Evolutionary conservation across 2,329 filamentous ascomycete species (phyloP).

Genomic region (Ascochyta fabae): DNA sequence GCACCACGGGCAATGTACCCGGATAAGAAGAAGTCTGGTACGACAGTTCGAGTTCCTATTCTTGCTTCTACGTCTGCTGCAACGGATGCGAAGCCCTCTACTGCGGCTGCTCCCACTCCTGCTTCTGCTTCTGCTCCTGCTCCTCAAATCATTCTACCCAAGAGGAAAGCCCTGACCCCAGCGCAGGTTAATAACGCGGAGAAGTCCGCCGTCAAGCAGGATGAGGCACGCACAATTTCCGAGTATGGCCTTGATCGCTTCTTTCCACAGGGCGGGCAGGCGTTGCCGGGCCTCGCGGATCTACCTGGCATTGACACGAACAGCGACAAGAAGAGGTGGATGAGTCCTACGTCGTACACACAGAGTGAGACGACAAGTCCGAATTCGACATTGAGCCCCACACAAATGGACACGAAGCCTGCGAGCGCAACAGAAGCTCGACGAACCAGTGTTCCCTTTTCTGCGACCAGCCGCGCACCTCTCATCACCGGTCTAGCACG

Average conservation of each 20-base stretch:
- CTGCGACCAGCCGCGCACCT: slow-evolving; percentile 32
- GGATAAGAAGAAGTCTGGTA: slow-evolving; percentile 49
- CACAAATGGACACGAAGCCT: slow-evolving; percentile 20
- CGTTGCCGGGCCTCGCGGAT: slow-evolving; percentile 26
- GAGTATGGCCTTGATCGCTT: slow-evolving; percentile 9
- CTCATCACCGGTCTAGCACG: slow-evolving; percentile 48
- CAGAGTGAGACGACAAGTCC: slow-evolving; percentile 26
- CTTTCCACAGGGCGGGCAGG: slow-evolving; percentile 23
- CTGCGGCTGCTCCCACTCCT: slow-evolving; percentile 41
- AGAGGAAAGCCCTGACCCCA: slow-evolving; percentile 54
- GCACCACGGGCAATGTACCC: slow-evolving; percentile 29
- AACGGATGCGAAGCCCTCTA: slow-evolving; percentile 17
- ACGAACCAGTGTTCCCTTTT: slow-evolving; percentile 40
- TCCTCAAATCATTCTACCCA: slow-evolving; percentile 50
- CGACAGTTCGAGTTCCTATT: slow-evolving; percentile 37
- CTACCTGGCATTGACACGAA: slow-evolving; percentile 14
- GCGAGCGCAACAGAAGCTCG: slow-evolving; percentile 29
- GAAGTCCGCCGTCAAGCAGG: slow-evolving; percentile 29
- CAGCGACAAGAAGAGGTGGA: slow-evolving; percentile 4
- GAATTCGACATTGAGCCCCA: slow-evolving; percentile 24
- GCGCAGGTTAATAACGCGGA: slow-evolving; percentile 51
- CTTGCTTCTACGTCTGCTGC: slow-evolving; percentile 23
- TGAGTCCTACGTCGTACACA: slow-evolving; percentile 9
- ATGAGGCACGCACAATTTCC: slow-evolving; percentile 19
- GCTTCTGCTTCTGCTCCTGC: slow-evolving; percentile 34